These are phyloP conservation scores for Coelastrella sp. DNA, from an alignment of 139 green algal genomes.

Conservation along the genomic window DNA sequence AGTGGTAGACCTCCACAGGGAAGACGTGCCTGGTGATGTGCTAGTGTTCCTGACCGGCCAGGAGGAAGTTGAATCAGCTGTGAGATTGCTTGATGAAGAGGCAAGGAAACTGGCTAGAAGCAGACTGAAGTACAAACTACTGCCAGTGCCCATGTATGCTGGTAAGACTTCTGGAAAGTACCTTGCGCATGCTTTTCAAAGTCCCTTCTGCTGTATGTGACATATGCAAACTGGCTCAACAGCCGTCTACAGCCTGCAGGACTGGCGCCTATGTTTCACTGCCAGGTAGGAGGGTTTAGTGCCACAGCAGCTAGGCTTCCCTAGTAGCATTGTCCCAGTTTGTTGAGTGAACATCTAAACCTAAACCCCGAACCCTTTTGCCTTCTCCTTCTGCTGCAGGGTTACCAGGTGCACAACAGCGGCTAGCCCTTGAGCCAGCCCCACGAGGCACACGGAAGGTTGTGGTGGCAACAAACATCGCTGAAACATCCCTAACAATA, in stretches of 20 bases:
- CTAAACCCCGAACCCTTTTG: background rate
- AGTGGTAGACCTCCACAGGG: constrained; percentile 79
- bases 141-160: constrained; percentile 80
- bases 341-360: no score
- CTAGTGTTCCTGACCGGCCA: constrained; percentile 93
- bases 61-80: constrained; percentile 79
- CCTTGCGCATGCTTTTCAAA: no score
- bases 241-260: background rate
- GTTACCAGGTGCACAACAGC: constrained; percentile 79
- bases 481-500: constrained; percentile 60
- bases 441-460: constrained; percentile 84
- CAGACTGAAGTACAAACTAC: constrained; percentile 58
- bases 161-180: constrained; percentile 35
- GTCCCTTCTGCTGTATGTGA: background rate
- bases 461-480: constrained; percentile 93
- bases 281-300: no score
- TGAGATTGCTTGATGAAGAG: constrained; percentile 79
- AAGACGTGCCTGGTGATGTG: constrained; percentile 88
- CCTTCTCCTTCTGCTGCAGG: constrained; percentile 56
- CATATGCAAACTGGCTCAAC: background rate
- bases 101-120: constrained; percentile 52
- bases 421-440: constrained; percentile 74
- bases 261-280: no score
- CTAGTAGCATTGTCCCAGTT: no score
- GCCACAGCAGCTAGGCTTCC: no score